Evolutionary conservation across 2,329 filamentous ascomycete genomes (phyloP), one percentile per base, ranked within the genome.

Genomic region (Microcyclosporella mali): DNA sequence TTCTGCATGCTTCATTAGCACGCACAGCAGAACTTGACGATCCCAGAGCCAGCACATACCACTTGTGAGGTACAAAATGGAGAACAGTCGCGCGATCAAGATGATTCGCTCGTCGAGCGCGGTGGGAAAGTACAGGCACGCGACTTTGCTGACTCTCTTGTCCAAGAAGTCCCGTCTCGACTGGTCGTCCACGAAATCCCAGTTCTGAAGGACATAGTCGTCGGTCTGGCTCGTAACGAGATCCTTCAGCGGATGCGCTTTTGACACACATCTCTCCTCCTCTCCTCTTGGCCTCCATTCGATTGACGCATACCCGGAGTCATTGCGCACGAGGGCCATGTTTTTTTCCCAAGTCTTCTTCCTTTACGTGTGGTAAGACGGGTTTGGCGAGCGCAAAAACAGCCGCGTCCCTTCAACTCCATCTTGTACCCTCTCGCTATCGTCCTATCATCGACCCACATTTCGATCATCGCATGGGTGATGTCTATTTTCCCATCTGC

Each of bases 51-150:
- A 19, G 11, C n/a, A 30, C 33, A 33, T 34, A 43, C 41, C 41
- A 16, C 17, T 19, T 6, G 39, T 35, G 2, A 44, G 21, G 16
- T 34, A 44, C 16, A 44, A 12, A 19, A 44, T 16, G 12, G 41
- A 29, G 11, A 44, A 25, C n/a, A 39, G 12, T 18, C 41, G 17
- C 14, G 41, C 36, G 8, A 44, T 31, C 16, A 40, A 25, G 16
- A 28, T 19, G 17, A 44, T 39, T 16, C 41, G 29, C 14, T 44
- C 41, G 8, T 40, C 36, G 14, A 30, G 25, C 6, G 36, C 41
- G 4, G 15, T 15, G 3, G 41, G 41, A 32, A 44, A 44, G 17
- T 44, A 44, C 10, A 39, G 18, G 14, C 12, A 44, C 2, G 41
- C 41, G 11, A 44, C 15, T 6, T 31, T 28, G 18, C 41, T 33